Base-by-base conservation (phyloP, 805 yeast species). In the Candida glaebosa region DNA sequence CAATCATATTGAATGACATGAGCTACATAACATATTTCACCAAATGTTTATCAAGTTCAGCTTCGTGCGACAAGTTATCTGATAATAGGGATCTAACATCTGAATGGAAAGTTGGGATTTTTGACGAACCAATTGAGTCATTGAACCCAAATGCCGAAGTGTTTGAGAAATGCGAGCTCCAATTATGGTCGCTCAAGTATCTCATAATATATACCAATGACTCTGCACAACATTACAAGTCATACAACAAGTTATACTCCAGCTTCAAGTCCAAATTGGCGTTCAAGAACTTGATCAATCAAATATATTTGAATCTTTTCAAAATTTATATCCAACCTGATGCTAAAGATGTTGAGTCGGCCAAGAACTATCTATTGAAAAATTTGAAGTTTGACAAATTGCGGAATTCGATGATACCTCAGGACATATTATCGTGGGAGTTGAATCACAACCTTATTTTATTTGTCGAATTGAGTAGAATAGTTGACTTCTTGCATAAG, bases 1-100 rank as follows among this genome's bases (percentile, higher is more conserved):
- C 58, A 7, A 60, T 73, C 42, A 48, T 69, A 19, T 47, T 53
- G 8, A 61, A 61, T 20, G 63, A 63, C 16, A 63, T 57, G 35
- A 54, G 56, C 4, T 66, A 63, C 41, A 45, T 56, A 31, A 41
- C 38, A 24, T 66, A 64, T 42, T 67, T 67, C 43, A 31, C 41
- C 25, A 44, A 46, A 5, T 37, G 47, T 20, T 30, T 63, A 7
- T 49, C 40, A 9, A 43, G 41, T 15, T 51, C 47, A 8, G 37
- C 42, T n/a, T 43, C 41, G 5, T 39, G 37, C 4, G 24, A 22
- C 14, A 37, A 43, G 3, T 38, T 44, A 1, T 10, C 35, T 2
- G 91, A 86, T 54, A 82, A 82, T 49, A 69, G 91, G 41, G 93
- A 86, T 51, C 58, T 65, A 41, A 63, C 58, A 4, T 72, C 78